Evolutionary conservation across 495 filamentous ascomycete genomes (phyloP), one percentile per base, ranked within the genome.

Genomic region (Gamarada debralockiae): DNA sequence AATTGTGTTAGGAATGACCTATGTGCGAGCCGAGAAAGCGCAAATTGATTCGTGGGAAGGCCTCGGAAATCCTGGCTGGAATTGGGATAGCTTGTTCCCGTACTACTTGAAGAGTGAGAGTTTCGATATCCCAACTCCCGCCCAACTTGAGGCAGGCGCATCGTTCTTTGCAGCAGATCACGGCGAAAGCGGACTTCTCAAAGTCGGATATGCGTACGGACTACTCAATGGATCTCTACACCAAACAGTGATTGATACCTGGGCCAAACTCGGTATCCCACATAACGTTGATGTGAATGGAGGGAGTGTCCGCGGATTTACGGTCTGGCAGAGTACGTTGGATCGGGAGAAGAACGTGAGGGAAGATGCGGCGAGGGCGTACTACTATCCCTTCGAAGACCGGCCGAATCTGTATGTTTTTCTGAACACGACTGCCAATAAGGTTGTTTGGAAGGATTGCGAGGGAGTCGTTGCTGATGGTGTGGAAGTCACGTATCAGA

Each of bases 141-240:
- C 67, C 6, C 72, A 78, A 44, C 31, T 60, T 14, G 65, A 52
- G 13, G 63, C 55, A 3, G 75, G 75, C 1, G 75, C 75, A 1
- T 64, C 66, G 15, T 80, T 73, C 57, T 65, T 72, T 27, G 60
- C 67, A n/a, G 53, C 54, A 27, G 71, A 73, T 51, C 75, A 83
- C 55, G 75, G 77, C 12, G 52, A 64, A 14, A 36, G 60, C 12
- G 78, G 79, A 3, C 64, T 65, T 6, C 41, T 83, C 7, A 69
- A 74, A 41, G 75, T 78, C 34, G 76, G 74, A 14, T 82, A 70
- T 58, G 67, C 71, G 1, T 66, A 63, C 23, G 50, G 50, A 48
- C 66, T 66, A 9, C 50, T 38, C 45, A 70, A 64, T 56, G 59
- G 66, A 52, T 50, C 64, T 45, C 29, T 60, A 39, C 13, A 61